Evolutionary conservation across 2,329 filamentous ascomycete genomes (phyloP), one percentile per base, ranked within the genome.

Genomic region (Penicillium palitans): DNA sequence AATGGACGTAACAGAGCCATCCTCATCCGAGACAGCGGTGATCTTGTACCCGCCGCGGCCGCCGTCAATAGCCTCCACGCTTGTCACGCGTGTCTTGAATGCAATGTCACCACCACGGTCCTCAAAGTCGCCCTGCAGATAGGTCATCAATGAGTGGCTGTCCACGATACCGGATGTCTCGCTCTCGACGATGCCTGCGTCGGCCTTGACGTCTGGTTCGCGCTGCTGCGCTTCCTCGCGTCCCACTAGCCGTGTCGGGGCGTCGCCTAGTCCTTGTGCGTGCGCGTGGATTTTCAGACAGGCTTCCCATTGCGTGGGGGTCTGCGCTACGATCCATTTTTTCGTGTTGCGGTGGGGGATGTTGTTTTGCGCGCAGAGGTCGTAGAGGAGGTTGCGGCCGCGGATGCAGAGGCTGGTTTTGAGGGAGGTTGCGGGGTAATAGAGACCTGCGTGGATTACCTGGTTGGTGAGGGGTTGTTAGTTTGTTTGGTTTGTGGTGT

Each of bases 251-350:
- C 86, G 80, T 37, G 88, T 89, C 0, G 91, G 90, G 0, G 61
- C 66, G 0, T 96, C 88, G 19, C 78, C 81, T 44, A 87, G 79
- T 7, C 71, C 69, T 44, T 77, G 75, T 2, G 84, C 80, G 60
- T 84, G 83, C 1, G 78, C 73, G 69, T 87, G 82, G 0, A 86
- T 73, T 44, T 80, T 79, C 2, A 76, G 60, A 44, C 77, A 79
- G 2, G 85, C 85, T n/a, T 79, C 81, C 71, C 84, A 83, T 78
- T 98, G 90, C 47, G 77, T 78, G 1, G 81, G 81, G 52, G 87
- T 89, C 78, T 98, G 95, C 0, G 93, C 93, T 1, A 98, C 90
- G 68, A 98, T 90, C 93, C 93, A 97, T 79, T 97, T 98, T 59
- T 92, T 92, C 25, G 87, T 90, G 71, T 88, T 88, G 54, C 82